These are phyloP conservation scores for Trichoderma reesei DNA, from an alignment of 495 filamentous ascomycete genomes.

Conservation along the genomic window DNA sequence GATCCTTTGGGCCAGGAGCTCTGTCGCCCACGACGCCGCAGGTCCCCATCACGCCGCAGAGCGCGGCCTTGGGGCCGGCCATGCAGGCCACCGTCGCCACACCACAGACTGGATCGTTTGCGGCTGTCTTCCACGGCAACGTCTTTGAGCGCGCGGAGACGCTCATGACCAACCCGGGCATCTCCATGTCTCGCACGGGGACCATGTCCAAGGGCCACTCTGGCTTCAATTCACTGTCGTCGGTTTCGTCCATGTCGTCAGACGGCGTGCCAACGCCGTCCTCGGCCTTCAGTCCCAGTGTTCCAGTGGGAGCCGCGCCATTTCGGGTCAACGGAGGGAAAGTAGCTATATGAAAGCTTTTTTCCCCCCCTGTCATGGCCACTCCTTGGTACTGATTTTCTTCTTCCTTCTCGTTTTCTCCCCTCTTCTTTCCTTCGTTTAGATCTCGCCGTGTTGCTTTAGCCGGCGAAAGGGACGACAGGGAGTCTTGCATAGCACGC, in stretches of 20 bases:
- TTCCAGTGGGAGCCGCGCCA: not conserved
- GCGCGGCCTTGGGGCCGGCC: slow-evolving; percentile 70
- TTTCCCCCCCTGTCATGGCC: not conserved
- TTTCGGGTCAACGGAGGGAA: not conserved
- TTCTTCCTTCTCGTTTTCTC: not conserved
- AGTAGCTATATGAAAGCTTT: not conserved
- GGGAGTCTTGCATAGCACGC: slow-evolving; percentile 7
- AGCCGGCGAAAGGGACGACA: not conserved
- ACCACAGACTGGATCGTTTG: slow-evolving; percentile 56
- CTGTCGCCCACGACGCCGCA: slow-evolving; percentile 16
- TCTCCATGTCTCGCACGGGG: slow-evolving; percentile 32
- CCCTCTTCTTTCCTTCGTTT: not conserved
- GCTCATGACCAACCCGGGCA: slow-evolving; percentile 48
- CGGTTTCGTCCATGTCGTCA: slow-evolving; percentile 17
- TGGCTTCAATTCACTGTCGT: slow-evolving; percentile 28
- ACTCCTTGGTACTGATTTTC: not conserved
- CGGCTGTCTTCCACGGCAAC: slow-evolving; percentile 55
- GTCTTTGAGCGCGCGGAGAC: slow-evolving; percentile 69
- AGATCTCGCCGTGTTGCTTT: not conserved
- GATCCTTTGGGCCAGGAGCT: not conserved
- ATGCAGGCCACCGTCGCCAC: slow-evolving; percentile 84
- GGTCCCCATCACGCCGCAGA: slow-evolving; percentile 54
- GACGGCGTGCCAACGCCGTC: slow-evolving; percentile 22
- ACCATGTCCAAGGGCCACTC: slow-evolving; percentile 32
- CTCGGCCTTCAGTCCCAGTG: slow-evolving; percentile 32